Conservation (phyloP, 352 stramenopile genomes). For the Phytophthora crassamura region DNA sequence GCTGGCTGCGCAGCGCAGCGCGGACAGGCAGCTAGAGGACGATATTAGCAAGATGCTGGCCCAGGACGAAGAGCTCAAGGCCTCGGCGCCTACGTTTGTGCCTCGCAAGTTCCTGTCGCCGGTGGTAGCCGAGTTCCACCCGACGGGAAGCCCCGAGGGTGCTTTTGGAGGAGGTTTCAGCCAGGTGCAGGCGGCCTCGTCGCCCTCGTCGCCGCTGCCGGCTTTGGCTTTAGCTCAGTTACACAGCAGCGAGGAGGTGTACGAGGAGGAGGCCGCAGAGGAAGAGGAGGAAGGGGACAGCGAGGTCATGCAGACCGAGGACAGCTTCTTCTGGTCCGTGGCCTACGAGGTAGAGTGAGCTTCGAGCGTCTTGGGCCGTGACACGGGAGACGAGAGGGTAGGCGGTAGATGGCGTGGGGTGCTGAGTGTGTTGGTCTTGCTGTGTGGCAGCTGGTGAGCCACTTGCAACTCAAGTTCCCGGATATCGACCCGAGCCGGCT, state of each 20-base stretch:
- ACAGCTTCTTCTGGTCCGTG: slow-evolving; percentile 89
- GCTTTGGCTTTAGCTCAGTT: slow-evolving; percentile 15
- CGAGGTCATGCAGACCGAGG: slow-evolving; percentile 65
- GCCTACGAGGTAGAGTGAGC: slow-evolving; percentile 75
- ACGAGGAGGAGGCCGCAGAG: slow-evolving; percentile 16
- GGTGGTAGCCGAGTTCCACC: slow-evolving; percentile 30
- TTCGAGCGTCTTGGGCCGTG: not conserved
- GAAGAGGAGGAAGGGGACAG: slow-evolving; percentile 31
- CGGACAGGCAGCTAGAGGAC: slow-evolving; percentile 39
- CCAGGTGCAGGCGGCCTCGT: slow-evolving; percentile 11
- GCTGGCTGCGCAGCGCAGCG: slow-evolving; percentile 32
- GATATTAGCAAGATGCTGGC: slow-evolving; percentile 49
- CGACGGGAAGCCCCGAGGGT: slow-evolving; percentile 24
- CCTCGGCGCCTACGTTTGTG: slow-evolving; percentile 75
- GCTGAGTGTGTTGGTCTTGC: slow-evolving; percentile 17
- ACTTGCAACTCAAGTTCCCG: slow-evolving; percentile 87
- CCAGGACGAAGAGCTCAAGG: slow-evolving; percentile 72
- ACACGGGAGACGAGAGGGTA: not conserved
- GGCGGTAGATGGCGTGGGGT: not conserved
- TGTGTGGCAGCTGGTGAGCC: slow-evolving; percentile 63
- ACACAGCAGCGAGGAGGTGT: slow-evolving; percentile 17
- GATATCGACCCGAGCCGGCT: slow-evolving; percentile 76
- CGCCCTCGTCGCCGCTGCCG: slow-evolving; percentile 4
- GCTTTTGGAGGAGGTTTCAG: slow-evolving; percentile 5
- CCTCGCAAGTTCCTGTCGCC: slow-evolving; percentile 48